Base-by-base conservation (phyloP, 768 basidiomycete genomes). In the Naganishia vaughanmartiniae region DNA sequence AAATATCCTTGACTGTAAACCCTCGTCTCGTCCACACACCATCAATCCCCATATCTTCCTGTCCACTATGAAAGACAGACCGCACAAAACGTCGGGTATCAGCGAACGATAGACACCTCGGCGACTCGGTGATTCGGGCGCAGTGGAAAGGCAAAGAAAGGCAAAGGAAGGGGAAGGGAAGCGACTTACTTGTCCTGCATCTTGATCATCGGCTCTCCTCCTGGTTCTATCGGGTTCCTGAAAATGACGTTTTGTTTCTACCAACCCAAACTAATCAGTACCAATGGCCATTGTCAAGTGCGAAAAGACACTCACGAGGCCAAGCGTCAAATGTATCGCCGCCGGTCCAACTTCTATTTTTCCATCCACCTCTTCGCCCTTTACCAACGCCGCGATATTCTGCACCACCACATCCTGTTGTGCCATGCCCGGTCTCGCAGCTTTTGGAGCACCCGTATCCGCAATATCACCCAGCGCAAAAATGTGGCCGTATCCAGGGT, bases 391-490 rank as follows among this genome's bases (percentile, higher is more conserved):
- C 66, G 33, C 9, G 17, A 71, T 66, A 33, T 72, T 72, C 34
- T 45, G 17, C 24, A 54, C 48, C 46, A 72, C 71, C 19, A 54
- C 66, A 36, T 63, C 71, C 14, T 33, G 55, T 33, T 72, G 71
- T 4, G 15, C 21, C 39, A 68, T 63, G 9, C 56, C 71, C 66
- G 71, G 71, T 33, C 66, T 60, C 1, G 71, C 66, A 11, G 71
- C 71, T 30, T 72, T 72, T 26, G 58, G 55, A 5, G 71, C 71
- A 19, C 71, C 71, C 7, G 66, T 54, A 46, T 72, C 71, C 9
- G 71, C 71, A n/a, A 67, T 45, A 26, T 72, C 71, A 6, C 71
- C 71, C 17, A 72, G 31, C 26, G 71, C 66, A 53, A 67, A 72
- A 24, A 72, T 45, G 48, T 65, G 26, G 2, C 19, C 26, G 55